Conservation (phyloP, 495 filamentous ascomycete species). For the Mycothermus thermophilus region DNA sequence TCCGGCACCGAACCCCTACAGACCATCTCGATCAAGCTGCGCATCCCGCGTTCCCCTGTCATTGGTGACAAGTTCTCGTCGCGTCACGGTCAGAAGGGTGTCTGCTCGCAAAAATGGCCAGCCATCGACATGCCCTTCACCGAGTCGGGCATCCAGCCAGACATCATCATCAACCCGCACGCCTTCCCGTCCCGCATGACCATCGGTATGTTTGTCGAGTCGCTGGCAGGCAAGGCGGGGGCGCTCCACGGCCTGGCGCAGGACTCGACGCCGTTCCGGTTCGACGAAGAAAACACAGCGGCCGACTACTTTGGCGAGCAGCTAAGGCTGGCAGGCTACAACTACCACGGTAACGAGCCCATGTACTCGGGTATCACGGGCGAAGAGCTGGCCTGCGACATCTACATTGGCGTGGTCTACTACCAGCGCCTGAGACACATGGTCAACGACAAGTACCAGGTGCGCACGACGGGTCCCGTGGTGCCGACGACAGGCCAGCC, state of each 20-base stretch:
- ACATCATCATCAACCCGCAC: constrained; percentile 98
- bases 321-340: constrained; percentile 85
- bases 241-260: constrained; percentile 88
- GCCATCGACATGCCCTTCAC: constrained; percentile 92
- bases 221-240: constrained; percentile 86
- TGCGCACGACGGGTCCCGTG: constrained; percentile 86
- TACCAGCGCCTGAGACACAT: constrained; percentile 97
- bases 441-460: constrained; percentile 99
- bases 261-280: constrained; percentile 87
- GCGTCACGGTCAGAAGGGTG: constrained; percentile 95
- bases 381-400: constrained; percentile 84
- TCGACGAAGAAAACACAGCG: constrained; percentile 82
- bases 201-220: constrained; percentile 98
- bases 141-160: constrained; percentile 90
- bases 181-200: constrained; percentile 99
- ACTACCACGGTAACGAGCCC: constrained; percentile 95
- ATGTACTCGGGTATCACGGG: constrained; percentile 96
- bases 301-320: constrained; percentile 94
- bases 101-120: constrained; percentile 94
- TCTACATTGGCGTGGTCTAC: constrained; percentile 93
- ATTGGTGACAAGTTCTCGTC: constrained; percentile 99
- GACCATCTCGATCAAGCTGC: constrained; percentile 78
- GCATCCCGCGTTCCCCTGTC: constrained; percentile 76
- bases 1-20: constrained; percentile 69
- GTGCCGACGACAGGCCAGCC: constrained; percentile 84